Percentiles rank a stretch among this genome's conserved stretches.
These are phyloP conservation scores for Knoxia roxburghii DNA, from an alignment of 257 asterid genomes.

Conservation along the genomic window DNA sequence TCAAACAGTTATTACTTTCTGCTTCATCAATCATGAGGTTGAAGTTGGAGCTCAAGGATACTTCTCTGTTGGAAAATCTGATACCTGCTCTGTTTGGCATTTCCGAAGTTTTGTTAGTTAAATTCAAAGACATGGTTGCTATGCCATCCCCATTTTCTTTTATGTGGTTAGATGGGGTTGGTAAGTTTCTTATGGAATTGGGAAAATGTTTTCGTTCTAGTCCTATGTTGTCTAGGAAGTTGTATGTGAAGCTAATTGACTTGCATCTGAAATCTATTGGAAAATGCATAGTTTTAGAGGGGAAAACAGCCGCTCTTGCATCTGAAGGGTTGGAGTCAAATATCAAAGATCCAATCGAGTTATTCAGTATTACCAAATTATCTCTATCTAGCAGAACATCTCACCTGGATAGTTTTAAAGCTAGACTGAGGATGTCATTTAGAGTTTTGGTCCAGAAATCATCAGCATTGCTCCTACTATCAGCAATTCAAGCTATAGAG, in stretches of 20 bases:
- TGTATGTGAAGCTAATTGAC: constrained; percentile 50
- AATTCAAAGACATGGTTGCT: constrained; percentile 42
- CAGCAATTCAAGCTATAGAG: constrained; percentile 68
- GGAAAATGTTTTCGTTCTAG: constrained; percentile 60
- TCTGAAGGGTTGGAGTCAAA: constrained; percentile 53
- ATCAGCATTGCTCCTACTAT: constrained; percentile 57
- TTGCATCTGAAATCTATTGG: constrained; percentile 76
- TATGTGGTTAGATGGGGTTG: constrained; percentile 61
- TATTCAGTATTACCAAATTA: constrained; percentile 20
- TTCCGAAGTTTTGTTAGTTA: constrained; percentile 53
- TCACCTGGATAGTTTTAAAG: constrained; percentile 49
- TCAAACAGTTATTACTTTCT: constrained; percentile 64
- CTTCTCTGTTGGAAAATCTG: constrained; percentile 40
- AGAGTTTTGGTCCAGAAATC: constrained; percentile 49
- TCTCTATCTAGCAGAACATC: constrained; percentile 28
- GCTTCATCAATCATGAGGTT: constrained; percentile 72
- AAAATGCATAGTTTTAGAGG: constrained; percentile 76
- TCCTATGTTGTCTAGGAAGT: constrained; percentile 50
- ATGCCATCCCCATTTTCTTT: constrained; percentile 37
- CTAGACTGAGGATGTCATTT: constrained; percentile 61
- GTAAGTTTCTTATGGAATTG: constrained; percentile 70
- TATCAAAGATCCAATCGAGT: constrained; percentile 36
- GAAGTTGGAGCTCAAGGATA: constrained; percentile 39
- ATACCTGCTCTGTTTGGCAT: constrained; percentile 43
- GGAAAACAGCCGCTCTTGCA: constrained; percentile 62